Percentiles rank a stretch among this genome's conserved stretches.
These are phyloP conservation scores for Elsinoe ampelina DNA, from an alignment of 2,329 filamentous ascomycete species.

Conservation along the genomic window DNA sequence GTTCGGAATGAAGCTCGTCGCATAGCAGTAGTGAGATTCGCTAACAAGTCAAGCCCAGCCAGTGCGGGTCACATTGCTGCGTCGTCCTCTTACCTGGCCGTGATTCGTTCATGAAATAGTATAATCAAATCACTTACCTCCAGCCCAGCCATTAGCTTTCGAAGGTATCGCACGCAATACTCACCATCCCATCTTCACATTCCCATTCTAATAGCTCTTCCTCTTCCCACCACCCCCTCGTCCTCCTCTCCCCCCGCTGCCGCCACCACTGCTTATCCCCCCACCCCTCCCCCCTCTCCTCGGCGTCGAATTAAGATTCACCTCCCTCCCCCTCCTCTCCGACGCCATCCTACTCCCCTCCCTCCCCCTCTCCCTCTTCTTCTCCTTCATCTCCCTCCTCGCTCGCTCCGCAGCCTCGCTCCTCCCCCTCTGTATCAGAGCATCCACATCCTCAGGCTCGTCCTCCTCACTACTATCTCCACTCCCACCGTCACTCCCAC, in stretches of 20 bases:
- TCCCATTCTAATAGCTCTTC: background rate
- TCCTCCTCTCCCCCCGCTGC: background rate
- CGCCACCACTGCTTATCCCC: conserved; percentile 5
- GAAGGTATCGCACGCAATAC: background rate
- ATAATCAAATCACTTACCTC: background rate
- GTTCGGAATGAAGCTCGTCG: too few relatives aligned
- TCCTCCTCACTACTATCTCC: background rate
- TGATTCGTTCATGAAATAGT: background rate
- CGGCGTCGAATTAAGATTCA: conserved; percentile 5
- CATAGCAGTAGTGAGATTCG: too few relatives aligned
- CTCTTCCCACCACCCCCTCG: background rate
- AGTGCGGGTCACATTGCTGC: background rate
- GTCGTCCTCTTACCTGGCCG: background rate
- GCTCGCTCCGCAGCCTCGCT: background rate
- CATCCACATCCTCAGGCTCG: conserved; percentile 2
- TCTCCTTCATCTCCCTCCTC: conserved; percentile 1
- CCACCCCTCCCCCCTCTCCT: background rate
- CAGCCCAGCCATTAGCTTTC: background rate
- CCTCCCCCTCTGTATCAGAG: conserved; percentile 1
- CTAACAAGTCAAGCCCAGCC: too few relatives aligned
- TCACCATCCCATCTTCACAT: background rate
- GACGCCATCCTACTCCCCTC: background rate
- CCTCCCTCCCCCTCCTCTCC: conserved; percentile 2
- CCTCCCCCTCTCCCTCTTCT: background rate
- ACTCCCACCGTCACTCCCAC: background rate